Evolutionary conservation across 306 rosid genomes (phyloP).

Genomic region (Vachellia pachyceras): DNA sequence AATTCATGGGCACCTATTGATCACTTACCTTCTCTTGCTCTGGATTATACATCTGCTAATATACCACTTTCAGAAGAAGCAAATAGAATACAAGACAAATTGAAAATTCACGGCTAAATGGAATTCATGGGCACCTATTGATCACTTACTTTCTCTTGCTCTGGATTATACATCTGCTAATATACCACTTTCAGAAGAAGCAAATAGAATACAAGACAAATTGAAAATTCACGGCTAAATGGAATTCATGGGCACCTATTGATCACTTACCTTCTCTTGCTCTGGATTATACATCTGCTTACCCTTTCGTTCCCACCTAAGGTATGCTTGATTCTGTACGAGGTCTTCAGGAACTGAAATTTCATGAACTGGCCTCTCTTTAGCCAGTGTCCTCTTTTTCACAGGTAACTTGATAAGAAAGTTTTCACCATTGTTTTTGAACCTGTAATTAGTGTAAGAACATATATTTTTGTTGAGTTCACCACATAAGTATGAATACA

Average conservation of each 20-base stretch:
- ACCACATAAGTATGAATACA: conserved; percentile 7
- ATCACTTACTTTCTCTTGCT: conserved; percentile 87
- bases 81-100: conserved; percentile 9
- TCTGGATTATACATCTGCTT: conserved; percentile 89
- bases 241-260: conserved; percentile 35
- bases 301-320: conserved; percentile 97
- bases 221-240: conserved; percentile 24
- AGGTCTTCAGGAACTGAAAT: conserved; percentile 92
- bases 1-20: conserved; percentile 35
- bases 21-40: conserved; percentile 90
- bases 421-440: conserved; percentile 77
- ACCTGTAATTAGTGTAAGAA: conserved; percentile 52
- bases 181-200: neutral
- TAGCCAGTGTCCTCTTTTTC: conserved; percentile 51
- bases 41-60: conserved; percentile 86
- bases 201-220: conserved; percentile 16
- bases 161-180: conserved; percentile 87
- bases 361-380: conserved; percentile 51
- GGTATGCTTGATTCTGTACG: conserved; percentile 90
- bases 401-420: conserved; percentile 68
- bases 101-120: conserved; percentile 28
- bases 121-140: conserved; percentile 33
- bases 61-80: neutral
- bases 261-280: conserved; percentile 84
- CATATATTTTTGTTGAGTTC: neutral